A percentile compares a stretch with the other conserved stretches of the same genome.
phyloP scores from a whole-genome alignment of 2,329 filamentous ascomycete genomes.

The Penicillium sp. region DNA sequence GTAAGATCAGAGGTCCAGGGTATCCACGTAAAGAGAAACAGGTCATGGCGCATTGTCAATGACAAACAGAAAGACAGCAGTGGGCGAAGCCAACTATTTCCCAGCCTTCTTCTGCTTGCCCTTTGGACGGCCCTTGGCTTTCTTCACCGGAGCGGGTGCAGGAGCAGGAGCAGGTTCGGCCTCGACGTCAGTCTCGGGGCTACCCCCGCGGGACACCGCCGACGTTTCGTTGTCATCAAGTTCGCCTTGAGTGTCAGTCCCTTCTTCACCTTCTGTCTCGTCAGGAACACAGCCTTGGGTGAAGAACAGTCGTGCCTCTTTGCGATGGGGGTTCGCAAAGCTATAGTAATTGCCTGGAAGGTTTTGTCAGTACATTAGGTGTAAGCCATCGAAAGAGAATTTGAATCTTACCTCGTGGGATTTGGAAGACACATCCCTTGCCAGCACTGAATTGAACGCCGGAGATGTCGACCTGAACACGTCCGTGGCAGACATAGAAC shows the following conservation, averaged over 20 bases:
- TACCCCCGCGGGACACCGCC: constrained; percentile 5
- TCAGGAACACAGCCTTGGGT: constrained; percentile 74
- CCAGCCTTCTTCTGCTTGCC: constrained; percentile 37
- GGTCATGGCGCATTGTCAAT: constrained; percentile 22
- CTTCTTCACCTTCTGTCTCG: constrained; percentile 29
- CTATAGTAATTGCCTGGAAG: constrained; percentile 84
- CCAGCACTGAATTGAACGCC: constrained; percentile 70
- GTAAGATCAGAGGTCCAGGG: background rate
- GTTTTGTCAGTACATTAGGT: background rate
- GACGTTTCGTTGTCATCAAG: background rate
- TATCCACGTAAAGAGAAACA: constrained; percentile 12
- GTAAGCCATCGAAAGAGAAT: background rate
- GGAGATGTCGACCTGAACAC: constrained; percentile 71
- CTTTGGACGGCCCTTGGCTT: constrained; percentile 30
- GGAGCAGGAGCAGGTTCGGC: constrained; percentile 11
- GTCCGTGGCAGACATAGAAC: constrained; percentile 85
- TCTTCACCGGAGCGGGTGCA: constrained; percentile 10
- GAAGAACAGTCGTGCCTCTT: constrained; percentile 81
- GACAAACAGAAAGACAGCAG: background rate
- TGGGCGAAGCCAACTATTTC: constrained; percentile 13
- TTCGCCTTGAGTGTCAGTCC: constrained; percentile 17
- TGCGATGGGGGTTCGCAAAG: constrained; percentile 76
- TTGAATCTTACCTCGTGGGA: constrained; percentile 77
- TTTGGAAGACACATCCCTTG: constrained; percentile 88
- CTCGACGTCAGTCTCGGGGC: constrained; percentile 21